Evolutionary conservation across 2,329 filamentous ascomycete genomes (phyloP).

Genomic region (Fusarium austroafricanum): DNA sequence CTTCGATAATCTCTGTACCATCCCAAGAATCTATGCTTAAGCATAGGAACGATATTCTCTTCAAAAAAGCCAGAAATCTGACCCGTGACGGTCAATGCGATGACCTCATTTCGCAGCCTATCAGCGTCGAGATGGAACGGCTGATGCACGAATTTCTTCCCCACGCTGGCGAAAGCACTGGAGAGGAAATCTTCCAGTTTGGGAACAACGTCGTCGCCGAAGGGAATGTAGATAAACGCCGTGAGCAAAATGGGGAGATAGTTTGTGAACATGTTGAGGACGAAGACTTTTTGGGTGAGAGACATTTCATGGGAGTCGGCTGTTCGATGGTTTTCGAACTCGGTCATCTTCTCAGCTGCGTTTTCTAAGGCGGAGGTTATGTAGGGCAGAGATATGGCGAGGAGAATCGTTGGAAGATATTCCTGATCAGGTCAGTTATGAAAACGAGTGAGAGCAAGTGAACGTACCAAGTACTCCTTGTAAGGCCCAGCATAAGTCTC

Average conservation of each 20-base stretch:
- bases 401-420: slow-evolving; percentile 77
- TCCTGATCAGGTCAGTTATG: slow-evolving; percentile 59
- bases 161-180: slow-evolving; percentile 59
- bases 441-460: accelerated
- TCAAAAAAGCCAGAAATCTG: slow-evolving; percentile 78
- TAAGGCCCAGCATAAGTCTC: slow-evolving; percentile 78
- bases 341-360: slow-evolving; percentile 71
- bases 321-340: slow-evolving; percentile 82
- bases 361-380: slow-evolving; percentile 72
- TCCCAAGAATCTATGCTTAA: slow-evolving; percentile 68
- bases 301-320: slow-evolving; percentile 75
- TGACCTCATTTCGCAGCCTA: slow-evolving; percentile 76
- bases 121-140: slow-evolving; percentile 74
- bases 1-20: slow-evolving; percentile 58
- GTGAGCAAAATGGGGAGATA: slow-evolving; percentile 82
- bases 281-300: slow-evolving; percentile 78
- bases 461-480: slow-evolving; percentile 71
- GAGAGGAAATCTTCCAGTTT: slow-evolving; percentile 71
- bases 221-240: slow-evolving; percentile 83
- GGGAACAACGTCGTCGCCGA: slow-evolving; percentile 74
- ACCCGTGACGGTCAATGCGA: slow-evolving; percentile 79
- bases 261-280: slow-evolving; percentile 83
- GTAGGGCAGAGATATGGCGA: slow-evolving; percentile 74
- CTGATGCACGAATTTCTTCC: slow-evolving; percentile 61
- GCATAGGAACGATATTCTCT: slow-evolving; percentile 75